Evolutionary conservation across 257 asterid species (phyloP).

Genomic region (Scutellaria minor): DNA sequence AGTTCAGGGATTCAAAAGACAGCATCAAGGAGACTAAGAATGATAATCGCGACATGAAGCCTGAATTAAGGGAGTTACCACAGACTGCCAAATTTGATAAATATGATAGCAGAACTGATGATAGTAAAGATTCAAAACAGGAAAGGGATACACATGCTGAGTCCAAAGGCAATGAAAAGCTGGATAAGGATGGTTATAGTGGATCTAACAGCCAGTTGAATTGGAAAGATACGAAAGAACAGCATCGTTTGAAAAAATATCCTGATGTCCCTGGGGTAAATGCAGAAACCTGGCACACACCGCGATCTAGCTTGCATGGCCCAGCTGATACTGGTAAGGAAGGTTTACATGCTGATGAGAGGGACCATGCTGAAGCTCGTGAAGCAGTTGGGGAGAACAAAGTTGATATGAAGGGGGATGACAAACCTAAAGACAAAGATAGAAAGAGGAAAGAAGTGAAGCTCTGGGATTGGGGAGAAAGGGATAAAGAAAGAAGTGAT

Average conservation of each 20-base stretch:
- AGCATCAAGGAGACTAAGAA: slow-evolving; percentile 59
- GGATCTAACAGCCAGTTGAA: slow-evolving; percentile 58
- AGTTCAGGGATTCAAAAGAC: slow-evolving; percentile 64
- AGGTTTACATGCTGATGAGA: slow-evolving; percentile 50
- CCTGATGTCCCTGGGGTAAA: slow-evolving; percentile 63
- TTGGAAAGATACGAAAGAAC: slow-evolving; percentile 76
- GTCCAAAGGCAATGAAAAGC: slow-evolving; percentile 58
- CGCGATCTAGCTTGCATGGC: slow-evolving; percentile 61
- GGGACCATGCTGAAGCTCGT: slow-evolving; percentile 67
- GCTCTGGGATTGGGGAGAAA: slow-evolving; percentile 91
- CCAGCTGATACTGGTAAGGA: slow-evolving; percentile 66
- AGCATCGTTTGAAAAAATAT: slow-evolving; percentile 61
- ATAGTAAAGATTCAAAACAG: slow-evolving; percentile 62
- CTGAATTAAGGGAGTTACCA: slow-evolving; percentile 65
- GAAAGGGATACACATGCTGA: slow-evolving; percentile 71
- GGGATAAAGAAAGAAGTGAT: slow-evolving; percentile 85
- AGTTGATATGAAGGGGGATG: slow-evolving; percentile 79
- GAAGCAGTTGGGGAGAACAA: slow-evolving; percentile 85
- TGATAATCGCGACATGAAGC: slow-evolving; percentile 65
- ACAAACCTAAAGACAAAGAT: slow-evolving; percentile 81
- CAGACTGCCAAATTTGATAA: slow-evolving; percentile 64
- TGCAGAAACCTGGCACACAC: slow-evolving; percentile 60
- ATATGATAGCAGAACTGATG: slow-evolving; percentile 66
- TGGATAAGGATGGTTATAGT: slow-evolving; percentile 66
- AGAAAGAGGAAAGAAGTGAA: slow-evolving; percentile 90